Percentiles rank a stretch among this genome's conserved stretches.
phyloP scores from a whole-genome alignment of 1,284 basidiomycete species.

The Puccinia triticina region DNA sequence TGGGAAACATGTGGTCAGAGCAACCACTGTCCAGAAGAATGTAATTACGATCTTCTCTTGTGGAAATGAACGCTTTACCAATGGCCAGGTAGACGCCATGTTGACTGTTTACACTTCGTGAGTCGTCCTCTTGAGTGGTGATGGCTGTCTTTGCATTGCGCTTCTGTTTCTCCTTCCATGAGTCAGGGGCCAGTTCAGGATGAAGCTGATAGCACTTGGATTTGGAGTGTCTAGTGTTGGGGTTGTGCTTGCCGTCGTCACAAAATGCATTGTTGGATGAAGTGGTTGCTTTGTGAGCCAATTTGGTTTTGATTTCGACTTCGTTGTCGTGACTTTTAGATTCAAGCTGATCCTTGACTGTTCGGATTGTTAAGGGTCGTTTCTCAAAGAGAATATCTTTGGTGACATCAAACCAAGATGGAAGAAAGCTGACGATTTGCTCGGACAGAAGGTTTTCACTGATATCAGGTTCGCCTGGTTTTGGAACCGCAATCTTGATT shows the following conservation, averaged over 20 bases:
- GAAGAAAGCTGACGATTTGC: neutral
- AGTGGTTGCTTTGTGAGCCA: no score
- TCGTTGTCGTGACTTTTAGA: neutral
- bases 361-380: neutral
- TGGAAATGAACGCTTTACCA: neutral
- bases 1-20: constrained; percentile 36
- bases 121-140: neutral
- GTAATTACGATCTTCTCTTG: neutral
- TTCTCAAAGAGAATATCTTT: neutral
- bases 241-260: constrained; percentile 15
- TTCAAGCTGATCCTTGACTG: neutral
- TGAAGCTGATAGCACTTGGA: constrained; percentile 17
- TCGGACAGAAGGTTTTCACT: neutral
- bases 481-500: neutral
- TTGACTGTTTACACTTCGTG: neutral
- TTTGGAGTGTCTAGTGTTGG: neutral
- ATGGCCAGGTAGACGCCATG: neutral
- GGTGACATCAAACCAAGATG: neutral
- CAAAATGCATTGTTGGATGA: neutral
- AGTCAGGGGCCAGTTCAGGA: neutral
- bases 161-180: neutral
- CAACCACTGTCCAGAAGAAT: constrained; percentile 30
- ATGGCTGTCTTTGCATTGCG: neutral
- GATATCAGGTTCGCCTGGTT: neutral
- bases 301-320: neutral